Conservation (phyloP, 2,329 filamentous ascomycete species). For the Trichoderma hamatum region DNA sequence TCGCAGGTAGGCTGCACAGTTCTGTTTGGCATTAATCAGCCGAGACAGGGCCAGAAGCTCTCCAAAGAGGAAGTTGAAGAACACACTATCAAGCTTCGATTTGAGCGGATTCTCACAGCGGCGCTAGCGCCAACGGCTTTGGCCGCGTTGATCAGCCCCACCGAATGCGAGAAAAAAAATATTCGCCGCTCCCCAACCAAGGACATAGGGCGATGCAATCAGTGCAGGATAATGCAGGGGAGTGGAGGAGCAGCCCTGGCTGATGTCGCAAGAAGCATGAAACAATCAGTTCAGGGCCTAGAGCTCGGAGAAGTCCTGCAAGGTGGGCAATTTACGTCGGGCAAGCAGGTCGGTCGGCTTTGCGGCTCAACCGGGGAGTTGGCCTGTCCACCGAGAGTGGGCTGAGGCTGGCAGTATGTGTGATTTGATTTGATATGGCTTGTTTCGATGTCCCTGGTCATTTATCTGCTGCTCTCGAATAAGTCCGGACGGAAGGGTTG, state of each 20-base stretch:
- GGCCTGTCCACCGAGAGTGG: conserved; percentile 14
- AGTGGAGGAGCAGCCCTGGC: conserved; percentile 11
- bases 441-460: not conserved
- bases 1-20: not conserved
- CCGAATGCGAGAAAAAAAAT: conserved; percentile 5
- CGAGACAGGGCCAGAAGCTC: not conserved
- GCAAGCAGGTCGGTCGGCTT: not conserved
- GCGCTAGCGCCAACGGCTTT: conserved; percentile 17
- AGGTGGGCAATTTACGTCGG: conserved; percentile 12
- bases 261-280: conserved; percentile 20
- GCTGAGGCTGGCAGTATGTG: not conserved
- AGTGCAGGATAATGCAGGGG: conserved; percentile 17
- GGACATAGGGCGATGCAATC: conserved; percentile 3
- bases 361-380: conserved; percentile 17
- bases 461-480: not conserved
- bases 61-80: conserved; percentile 21
- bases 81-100: conserved; percentile 13
- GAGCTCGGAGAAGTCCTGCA: conserved; percentile 16
- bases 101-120: conserved; percentile 10
- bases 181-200: conserved; percentile 6
- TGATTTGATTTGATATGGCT: not conserved
- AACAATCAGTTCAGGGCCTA: conserved; percentile 5
- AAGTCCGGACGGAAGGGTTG: not conserved
- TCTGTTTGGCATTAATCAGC: conserved; percentile 5
- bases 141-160: conserved; percentile 25